Evolutionary conservation across 257 asterid species (phyloP), one percentile per base, ranked within the genome.

Genomic region (Cruciata laevipes): DNA sequence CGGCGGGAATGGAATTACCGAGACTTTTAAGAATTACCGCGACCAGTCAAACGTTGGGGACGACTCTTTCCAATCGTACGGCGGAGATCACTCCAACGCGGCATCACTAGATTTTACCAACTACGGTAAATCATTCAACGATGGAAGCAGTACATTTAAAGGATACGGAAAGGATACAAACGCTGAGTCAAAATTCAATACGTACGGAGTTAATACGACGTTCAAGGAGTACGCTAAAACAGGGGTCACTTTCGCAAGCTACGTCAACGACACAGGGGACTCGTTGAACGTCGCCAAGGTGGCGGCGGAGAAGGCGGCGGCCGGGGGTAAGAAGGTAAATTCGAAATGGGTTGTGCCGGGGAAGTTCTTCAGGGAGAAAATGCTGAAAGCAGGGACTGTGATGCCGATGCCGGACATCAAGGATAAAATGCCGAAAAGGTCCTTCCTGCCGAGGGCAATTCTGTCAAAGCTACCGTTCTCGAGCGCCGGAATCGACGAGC

Each of bases 371-470:
- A 49, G 95, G 30, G 98, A 93, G 76, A 68, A 83, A 47, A 85
- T 80, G 91, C 52, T 92, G 81, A 85, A 79, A 68, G 73, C 75
- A 37, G 97, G 95, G n/a, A 75, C 74, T 1, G 53, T 83, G 13
- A 82, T 92, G 94, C 91, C 94, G 0, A 89, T 92, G 98, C 98
- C 98, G 0, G 94, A 92, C 80, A 82, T 92, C 4, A 78, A 80
- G 0, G 98, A 92, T 53, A 92, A 81, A 79, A 89, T 92, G 98
- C 98, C 98, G 0, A 77, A 80, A 81, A 83, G 98, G 86, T 89
- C 98, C 0, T 92, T 92, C 69, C 71, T 92, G 42, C 98, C 97
- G 77, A 88, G 97, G n/a, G 63, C 65, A 14, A 86, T 92, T 6
- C 79, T 78, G 47, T 76, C 95, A 1, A 92, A 89, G 74, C 31